Conservation (phyloP, 169 alveolate species). For the Plasmodium fragile region DNA sequence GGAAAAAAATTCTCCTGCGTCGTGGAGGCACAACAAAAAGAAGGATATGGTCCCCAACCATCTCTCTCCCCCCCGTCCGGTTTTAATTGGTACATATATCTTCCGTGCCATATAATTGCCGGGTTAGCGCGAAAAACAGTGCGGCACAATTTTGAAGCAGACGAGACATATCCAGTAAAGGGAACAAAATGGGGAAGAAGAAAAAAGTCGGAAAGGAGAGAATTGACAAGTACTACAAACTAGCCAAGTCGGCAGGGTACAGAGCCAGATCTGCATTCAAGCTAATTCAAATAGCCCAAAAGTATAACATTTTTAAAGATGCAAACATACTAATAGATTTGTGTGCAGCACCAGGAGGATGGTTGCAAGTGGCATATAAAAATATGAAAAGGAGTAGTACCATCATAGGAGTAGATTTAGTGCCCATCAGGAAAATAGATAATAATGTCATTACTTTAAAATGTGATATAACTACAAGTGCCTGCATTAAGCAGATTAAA, state of each 20-base stretch:
- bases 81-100: background rate
- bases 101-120: background rate
- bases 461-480: slow-evolving; percentile 92
- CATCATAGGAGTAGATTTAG: slow-evolving; percentile 98
- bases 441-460: slow-evolving; percentile 95
- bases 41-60: background rate
- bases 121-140: background rate
- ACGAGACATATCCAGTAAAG: background rate
- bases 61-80: background rate
- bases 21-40: background rate
- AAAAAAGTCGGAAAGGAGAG: slow-evolving; percentile 93
- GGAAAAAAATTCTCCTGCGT: background rate
- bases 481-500: slow-evolving; percentile 77
- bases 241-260: slow-evolving; percentile 99
- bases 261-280: slow-evolving; percentile 99
- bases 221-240: slow-evolving; percentile 95
- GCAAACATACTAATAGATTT: slow-evolving; percentile 95
- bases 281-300: slow-evolving; percentile 96
- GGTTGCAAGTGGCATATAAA: slow-evolving; percentile 97
- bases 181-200: slow-evolving; percentile 89
- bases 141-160: background rate
- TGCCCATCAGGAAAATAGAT: slow-evolving; percentile 95
- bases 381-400: slow-evolving; percentile 95
- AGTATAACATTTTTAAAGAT: slow-evolving; percentile 91
- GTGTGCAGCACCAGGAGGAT: slow-evolving; percentile 99